Evolutionary conservation across 2,329 filamentous ascomycete species (phyloP).

Genomic region (Cyanodermella asteris): DNA sequence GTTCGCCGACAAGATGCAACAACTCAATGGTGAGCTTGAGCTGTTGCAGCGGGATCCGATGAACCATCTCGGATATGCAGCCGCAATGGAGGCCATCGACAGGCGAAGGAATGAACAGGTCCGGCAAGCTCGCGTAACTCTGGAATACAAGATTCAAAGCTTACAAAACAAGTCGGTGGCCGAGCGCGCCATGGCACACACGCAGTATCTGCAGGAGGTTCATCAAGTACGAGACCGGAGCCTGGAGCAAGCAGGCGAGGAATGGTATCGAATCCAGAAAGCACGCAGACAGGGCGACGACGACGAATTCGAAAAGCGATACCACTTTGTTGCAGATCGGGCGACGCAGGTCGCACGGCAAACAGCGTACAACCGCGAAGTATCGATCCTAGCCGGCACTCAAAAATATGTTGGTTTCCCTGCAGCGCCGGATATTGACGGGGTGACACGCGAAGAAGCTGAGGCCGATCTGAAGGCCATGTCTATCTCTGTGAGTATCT

Average conservation of each 20-base stretch:
- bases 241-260: conserved; percentile 60
- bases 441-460: conserved; percentile 49
- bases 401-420: conserved; percentile 94
- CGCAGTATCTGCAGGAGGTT: conserved; percentile 73
- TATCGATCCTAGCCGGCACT: conserved; percentile 71
- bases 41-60: conserved; percentile 35
- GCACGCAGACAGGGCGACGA: conserved; percentile 62
- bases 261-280: conserved; percentile 83
- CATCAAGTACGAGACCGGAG: conserved; percentile 63
- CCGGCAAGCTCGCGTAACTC: conserved; percentile 49
- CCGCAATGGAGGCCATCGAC: conserved; percentile 73
- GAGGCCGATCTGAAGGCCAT: conserved; percentile 80
- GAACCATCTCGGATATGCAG: conserved; percentile 75
- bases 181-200: conserved; percentile 65
- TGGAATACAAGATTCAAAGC: conserved; percentile 50
- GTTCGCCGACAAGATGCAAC: conserved; percentile 69
- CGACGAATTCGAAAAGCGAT: conserved; percentile 58
- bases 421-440: conserved; percentile 64
- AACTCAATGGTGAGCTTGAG: conserved; percentile 47
- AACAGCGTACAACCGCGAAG: conserved; percentile 81
- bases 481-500: no score
- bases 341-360: conserved; percentile 66
- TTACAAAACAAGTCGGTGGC: conserved; percentile 57
- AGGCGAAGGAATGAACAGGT: conserved; percentile 63
- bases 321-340: conserved; percentile 57